A percentile compares a stretch with the other conserved stretches of the same genome.
phyloP scores from a whole-genome alignment of 805 yeast species.

The Teunomyces tritomae region DNA sequence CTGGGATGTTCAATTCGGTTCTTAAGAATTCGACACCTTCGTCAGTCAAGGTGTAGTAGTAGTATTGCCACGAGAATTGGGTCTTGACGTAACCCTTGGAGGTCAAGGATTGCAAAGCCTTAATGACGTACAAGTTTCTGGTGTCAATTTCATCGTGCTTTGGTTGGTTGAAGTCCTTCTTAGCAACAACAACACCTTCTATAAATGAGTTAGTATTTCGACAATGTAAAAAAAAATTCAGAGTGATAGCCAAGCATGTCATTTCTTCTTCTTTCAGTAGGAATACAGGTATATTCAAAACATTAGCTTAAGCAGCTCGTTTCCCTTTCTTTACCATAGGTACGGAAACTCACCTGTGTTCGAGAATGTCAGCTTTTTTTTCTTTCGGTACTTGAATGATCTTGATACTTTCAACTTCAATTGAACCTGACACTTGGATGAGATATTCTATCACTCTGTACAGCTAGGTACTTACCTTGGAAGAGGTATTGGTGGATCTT shows the following conservation, averaged over 20 bases:
- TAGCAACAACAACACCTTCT: constrained; percentile 99
- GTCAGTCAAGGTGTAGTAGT: constrained; percentile 99
- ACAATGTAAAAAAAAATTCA: not conserved
- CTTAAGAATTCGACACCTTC: constrained; percentile 99
- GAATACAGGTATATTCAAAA: no score
- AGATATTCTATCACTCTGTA: not conserved
- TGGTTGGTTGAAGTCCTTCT: constrained; percentile 97
- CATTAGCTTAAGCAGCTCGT: no score
- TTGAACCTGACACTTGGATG: not conserved
- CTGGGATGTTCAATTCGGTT: constrained; percentile 98
- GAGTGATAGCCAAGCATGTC: not conserved
- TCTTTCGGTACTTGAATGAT: not conserved
- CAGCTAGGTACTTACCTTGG: constrained; percentile 71
- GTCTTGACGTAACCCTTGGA: constrained; percentile 99
- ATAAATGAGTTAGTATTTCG: constrained; percentile 38
- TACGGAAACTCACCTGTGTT: not conserved
- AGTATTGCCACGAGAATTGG: constrained; percentile 99
- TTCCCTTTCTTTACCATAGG: no score
- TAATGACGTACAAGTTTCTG: constrained; percentile 95
- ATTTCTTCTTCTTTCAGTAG: not conserved
- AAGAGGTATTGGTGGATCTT: constrained; percentile 98
- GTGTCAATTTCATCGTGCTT: constrained; percentile 98
- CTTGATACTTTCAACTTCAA: not conserved
- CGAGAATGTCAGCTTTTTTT: not conserved
- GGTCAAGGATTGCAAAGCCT: constrained; percentile 98